A percentile compares a stretch with the other conserved stretches of the same genome.
These are phyloP conservation scores for Pythium brassicae DNA, from an alignment of 352 stramenopile species.

Conservation along the genomic window DNA sequence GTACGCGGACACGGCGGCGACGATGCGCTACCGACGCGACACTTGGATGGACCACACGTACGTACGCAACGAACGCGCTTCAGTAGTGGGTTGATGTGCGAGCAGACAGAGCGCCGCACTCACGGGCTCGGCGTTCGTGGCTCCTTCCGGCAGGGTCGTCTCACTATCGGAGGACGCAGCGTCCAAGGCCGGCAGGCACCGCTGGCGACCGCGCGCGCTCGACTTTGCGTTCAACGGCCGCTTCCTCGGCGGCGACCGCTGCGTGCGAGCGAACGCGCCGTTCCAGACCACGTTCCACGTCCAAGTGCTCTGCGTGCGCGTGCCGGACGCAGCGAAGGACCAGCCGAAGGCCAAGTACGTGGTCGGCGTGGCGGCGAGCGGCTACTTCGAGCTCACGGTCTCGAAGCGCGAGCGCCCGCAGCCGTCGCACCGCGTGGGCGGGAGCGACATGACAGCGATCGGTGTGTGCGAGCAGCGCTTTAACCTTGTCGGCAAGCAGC, in stretches of 20 bases:
- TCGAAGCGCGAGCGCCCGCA: slow-evolving; percentile 14
- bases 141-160: slow-evolving; percentile 22
- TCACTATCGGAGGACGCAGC: slow-evolving; percentile 17
- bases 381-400: slow-evolving; percentile 78
- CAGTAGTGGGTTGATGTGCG: slow-evolving; percentile 5
- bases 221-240: slow-evolving; percentile 52
- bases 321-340: not conserved
- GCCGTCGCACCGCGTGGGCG: slow-evolving; percentile 7
- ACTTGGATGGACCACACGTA: slow-evolving; percentile 47
- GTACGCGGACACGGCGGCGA: slow-evolving; percentile 49
- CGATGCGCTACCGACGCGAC: slow-evolving; percentile 31
- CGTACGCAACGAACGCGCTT: slow-evolving; percentile 10
- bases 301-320: slow-evolving; percentile 36
- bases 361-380: slow-evolving; percentile 49
- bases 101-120: not conserved
- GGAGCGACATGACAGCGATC: slow-evolving; percentile 55
- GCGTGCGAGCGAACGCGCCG: slow-evolving; percentile 61
- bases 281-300: slow-evolving; percentile 58
- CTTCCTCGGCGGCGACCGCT: slow-evolving; percentile 56
- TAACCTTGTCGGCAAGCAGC: slow-evolving; percentile 55
- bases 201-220: slow-evolving; percentile 8
- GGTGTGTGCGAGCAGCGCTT: slow-evolving; percentile 53
- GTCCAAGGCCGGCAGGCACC: not conserved
- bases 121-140: not conserved
- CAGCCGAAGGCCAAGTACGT: slow-evolving; percentile 19